Evolutionary conservation across 2,329 filamentous ascomycete genomes (phyloP).

Genomic region (Grosmannia serpens): DNA sequence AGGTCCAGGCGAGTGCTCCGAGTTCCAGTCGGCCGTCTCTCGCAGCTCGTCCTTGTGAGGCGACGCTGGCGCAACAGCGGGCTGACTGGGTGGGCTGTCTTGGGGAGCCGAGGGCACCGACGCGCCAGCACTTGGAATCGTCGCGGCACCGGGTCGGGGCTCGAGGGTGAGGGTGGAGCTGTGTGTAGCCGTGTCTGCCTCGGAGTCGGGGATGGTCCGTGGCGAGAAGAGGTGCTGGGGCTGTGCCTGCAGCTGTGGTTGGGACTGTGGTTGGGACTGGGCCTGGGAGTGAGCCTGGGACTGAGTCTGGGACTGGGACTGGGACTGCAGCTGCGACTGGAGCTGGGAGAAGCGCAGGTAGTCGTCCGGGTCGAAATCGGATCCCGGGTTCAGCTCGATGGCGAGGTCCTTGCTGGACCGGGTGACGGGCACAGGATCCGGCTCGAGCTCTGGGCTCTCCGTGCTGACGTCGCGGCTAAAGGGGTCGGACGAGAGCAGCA

Average conservation of each 20-base stretch:
- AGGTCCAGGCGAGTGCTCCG: neutral
- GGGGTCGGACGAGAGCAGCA: neutral
- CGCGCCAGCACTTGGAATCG: neutral
- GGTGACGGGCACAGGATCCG: neutral
- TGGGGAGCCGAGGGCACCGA: neutral
- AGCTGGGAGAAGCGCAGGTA: slow-evolving; percentile 1
- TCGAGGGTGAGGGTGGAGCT: neutral
- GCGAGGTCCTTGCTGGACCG: neutral
- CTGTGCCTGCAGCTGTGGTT: neutral
- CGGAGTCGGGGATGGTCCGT: slow-evolving; percentile 9
- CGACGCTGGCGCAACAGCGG: no score
- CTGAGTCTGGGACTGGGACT: neutral
- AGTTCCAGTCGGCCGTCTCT: neutral
- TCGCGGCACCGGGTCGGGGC: neutral
- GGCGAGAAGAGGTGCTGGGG: no score
- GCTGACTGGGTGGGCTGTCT: neutral
- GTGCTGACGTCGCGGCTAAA: slow-evolving; percentile 3
- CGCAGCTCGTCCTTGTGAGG: no score
- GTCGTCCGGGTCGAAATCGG: slow-evolving; percentile 6
- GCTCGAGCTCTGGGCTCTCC: neutral
- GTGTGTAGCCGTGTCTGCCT: neutral
- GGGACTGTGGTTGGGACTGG: neutral
- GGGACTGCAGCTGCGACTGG: neutral
- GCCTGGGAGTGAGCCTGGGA: neutral
- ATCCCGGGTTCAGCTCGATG: slow-evolving; percentile 1